Base-by-base conservation (phyloP, 768 basidiomycete species). In the Phaeotremella skinneri region DNA sequence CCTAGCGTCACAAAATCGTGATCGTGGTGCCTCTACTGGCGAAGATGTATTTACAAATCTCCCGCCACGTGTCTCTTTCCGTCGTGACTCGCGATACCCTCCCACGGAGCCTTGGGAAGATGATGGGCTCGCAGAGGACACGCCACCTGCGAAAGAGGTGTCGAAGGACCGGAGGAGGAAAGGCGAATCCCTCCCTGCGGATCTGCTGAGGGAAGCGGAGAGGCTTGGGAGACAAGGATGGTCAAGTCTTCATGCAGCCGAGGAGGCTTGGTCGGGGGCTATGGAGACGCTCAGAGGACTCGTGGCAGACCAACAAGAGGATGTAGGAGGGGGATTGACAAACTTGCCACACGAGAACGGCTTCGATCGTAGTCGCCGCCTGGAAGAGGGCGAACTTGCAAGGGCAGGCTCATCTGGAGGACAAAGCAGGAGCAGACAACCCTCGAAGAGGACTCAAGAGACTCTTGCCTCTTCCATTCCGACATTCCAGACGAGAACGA, bases 261-360 rank as follows among this genome's bases (percentile, higher is more conserved):
- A 70, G 60, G 50, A 45, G 23, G 61, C 63, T 13, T 69, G 68
- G 68, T 39, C 41, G 20, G 54, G 34, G 17, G 58, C 61, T 25
- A 61, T 69, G 67, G 30, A 42, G 4, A 14, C n/a, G 31, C 32
- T 37, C 9, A 37, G 34, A 17, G 34, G 17, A 7, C 34, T 37
- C 34, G 9, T 37, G 34, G 34, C 34, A 37, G 34, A 37, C 17
- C 34, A 7, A 17, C 9, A 37, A 37, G 17, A 37, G 34, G 34
- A 7, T 7, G 17, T 37, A 37, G 34, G 17, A 37, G 9, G 34
- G 34, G 17, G 17, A 37, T 37, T n/a, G n/a, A n/a, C 34, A 37
- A 17, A 37, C 7, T 7, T 37, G 34, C 9, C n/a, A 37, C 9
- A 37, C 34, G 34, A 37, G 34, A 37, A 37, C 17, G 34, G 17